Evolutionary conservation across 2,329 filamentous ascomycete genomes (phyloP).

Genomic region (Lasiodiplodia citricola): DNA sequence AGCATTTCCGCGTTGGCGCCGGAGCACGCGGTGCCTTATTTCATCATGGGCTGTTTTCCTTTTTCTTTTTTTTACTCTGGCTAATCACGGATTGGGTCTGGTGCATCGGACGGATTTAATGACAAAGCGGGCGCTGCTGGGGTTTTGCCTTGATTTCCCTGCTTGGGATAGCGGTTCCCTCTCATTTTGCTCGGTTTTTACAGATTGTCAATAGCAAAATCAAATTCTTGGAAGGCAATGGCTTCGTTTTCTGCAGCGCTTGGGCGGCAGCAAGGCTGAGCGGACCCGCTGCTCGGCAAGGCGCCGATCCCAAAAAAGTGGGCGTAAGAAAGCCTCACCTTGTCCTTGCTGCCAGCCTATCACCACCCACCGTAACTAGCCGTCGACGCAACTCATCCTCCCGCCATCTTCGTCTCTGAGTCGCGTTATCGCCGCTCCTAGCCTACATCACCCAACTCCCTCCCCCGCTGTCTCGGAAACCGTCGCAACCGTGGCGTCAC

Average conservation of each 20-base stretch:
- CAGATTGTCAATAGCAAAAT: not conserved
- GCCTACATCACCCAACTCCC: conserved; percentile 10
- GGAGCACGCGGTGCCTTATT: conserved; percentile 10
- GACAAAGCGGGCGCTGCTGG: not conserved
- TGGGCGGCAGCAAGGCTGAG: conserved; percentile 2
- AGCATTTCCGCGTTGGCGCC: conserved; percentile 3
- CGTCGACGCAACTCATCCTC: conserved; percentile 8
- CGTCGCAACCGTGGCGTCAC: conserved; percentile 27
- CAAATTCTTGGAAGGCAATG: not conserved
- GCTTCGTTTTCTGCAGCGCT: not conserved
- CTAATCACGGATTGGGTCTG: conserved; percentile 10
- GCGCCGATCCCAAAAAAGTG: conserved; percentile 17
- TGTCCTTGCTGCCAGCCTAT: conserved; percentile 21
- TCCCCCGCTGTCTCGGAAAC: not conserved
- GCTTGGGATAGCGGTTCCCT: not conserved
- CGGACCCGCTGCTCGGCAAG: conserved; percentile 4
- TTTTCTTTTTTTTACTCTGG: not conserved
- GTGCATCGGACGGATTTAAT: conserved; percentile 13
- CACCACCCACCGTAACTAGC: conserved; percentile 21
- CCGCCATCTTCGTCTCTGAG: conserved; percentile 16
- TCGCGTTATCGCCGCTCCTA: conserved; percentile 8
- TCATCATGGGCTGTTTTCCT: not conserved
- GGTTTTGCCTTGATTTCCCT: not conserved
- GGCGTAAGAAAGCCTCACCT: conserved; percentile 23
- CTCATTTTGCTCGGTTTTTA: not conserved